Percentiles rank a stretch among this genome's conserved stretches.
Evolutionary conservation across 139 green algal genomes (phyloP).

Genomic region (Micractinium sp.): DNA sequence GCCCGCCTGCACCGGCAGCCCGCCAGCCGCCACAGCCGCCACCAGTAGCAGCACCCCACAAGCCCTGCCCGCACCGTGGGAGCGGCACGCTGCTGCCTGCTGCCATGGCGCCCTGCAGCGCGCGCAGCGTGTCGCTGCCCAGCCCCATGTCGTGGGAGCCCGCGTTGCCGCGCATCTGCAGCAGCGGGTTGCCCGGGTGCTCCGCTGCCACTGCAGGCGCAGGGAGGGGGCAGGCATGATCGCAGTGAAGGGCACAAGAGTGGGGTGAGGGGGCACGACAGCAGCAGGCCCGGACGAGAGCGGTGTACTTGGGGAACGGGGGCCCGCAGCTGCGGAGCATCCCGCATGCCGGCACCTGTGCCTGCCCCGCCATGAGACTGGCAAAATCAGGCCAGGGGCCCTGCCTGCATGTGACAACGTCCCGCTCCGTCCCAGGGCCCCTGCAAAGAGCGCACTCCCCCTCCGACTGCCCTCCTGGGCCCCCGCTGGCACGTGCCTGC

Average conservation of each 20-base stretch:
- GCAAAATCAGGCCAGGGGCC: too few relatives aligned
- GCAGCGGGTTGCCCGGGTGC: slow-evolving; percentile 80
- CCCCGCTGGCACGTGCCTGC: slow-evolving; percentile 18
- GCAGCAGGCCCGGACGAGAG: too few relatives aligned
- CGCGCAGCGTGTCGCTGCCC: slow-evolving; percentile 71
- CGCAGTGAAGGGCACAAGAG: too few relatives aligned
- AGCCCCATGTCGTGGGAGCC: slow-evolving; percentile 94
- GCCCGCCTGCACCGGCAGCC: neutral
- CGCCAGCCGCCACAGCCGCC: neutral
- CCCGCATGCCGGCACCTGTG: too few relatives aligned
- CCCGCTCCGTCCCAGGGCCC: neutral
- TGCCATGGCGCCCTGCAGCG: slow-evolving; percentile 45
- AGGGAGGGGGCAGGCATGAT: neutral
- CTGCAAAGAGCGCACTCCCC: neutral
- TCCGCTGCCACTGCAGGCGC: slow-evolving; percentile 49
- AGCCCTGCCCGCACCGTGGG: slow-evolving; percentile 48
- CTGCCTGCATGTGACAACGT: neutral
- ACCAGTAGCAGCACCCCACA: neutral
- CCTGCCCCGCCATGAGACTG: too few relatives aligned
- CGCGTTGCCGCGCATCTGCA: slow-evolving; percentile 94
- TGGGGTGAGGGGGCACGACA: too few relatives aligned
- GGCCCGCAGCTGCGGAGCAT: too few relatives aligned
- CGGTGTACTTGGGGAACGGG: too few relatives aligned
- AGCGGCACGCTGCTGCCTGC: slow-evolving; percentile 44
- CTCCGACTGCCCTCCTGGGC: too few relatives aligned